Evolutionary conservation across 257 asterid species (phyloP).

Genomic region (Ophiorrhiza pumila): DNA sequence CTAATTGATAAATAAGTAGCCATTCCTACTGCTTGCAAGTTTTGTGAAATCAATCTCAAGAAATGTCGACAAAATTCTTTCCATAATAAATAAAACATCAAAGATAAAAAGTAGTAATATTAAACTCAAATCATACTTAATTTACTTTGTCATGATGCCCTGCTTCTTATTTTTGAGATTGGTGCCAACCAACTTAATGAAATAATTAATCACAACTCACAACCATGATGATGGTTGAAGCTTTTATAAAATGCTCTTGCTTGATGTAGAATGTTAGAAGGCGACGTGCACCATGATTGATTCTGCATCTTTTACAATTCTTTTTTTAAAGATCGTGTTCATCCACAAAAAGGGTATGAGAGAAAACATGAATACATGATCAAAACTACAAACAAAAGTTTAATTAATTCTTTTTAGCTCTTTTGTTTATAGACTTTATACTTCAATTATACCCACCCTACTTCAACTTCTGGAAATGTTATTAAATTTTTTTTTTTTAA

Average conservation of each 20-base stretch:
- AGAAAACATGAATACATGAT: neutral
- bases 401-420: neutral
- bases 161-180: neutral
- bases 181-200: neutral
- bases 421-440: neutral
- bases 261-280: neutral
- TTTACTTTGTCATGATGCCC: no score
- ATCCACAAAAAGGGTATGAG: neutral
- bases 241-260: neutral
- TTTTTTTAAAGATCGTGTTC: neutral
- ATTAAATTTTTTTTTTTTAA: neutral
- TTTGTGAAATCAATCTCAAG: no score
- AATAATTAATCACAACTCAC: neutral
- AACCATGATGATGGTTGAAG: neutral
- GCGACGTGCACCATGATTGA: slow-evolving; percentile 11
- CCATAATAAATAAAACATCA: no score
- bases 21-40: no score
- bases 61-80: no score
- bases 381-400: no score
- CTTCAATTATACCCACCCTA: no score
- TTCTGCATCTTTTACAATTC: neutral
- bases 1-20: no score
- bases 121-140: no score
- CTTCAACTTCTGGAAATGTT: no score
- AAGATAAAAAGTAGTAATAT: no score